Evolutionary conservation across 352 stramenopile genomes (phyloP), one percentile per base, ranked within the genome.

Genomic region (Phytopythium litorale): DNA sequence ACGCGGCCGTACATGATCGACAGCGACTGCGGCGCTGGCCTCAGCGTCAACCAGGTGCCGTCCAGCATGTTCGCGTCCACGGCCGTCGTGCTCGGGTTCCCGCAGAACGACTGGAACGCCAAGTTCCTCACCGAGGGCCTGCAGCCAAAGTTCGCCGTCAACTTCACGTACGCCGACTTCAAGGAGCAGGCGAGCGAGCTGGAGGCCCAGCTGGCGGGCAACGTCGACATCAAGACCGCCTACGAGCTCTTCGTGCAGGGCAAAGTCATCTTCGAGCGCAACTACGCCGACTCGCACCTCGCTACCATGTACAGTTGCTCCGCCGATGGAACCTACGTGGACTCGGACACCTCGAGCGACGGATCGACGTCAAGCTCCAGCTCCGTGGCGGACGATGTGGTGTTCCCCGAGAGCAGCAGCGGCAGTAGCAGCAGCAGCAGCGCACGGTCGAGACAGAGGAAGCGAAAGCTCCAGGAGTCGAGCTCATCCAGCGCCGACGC

Each of bases 221-320:
- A 42, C 28, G 12, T 56, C 3, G 50, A 56, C 32, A 30, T 56
- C 28, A 35, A 37, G 50, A 68, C 53, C 32, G 59, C 43, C 8
- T 83, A 76, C 58, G 74, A 83, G 19, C 64, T 80, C 49, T 66
- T 80, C 8, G 53, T 83, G 8, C 75, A 83, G 38, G 72, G 70
- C 45, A 77, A 78, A 43, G 51, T 69, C 18, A 55, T 80, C 13
- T 72, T 79, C 7, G 75, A 83, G 30, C 55, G 72, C 7, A 55
- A 46, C 0, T 21, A 68, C 21, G 53, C 48, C 12, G 67, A 71
- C 52, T 55, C 56, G 43, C 52, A 71, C 30, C 40, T 71, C 6
- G 33, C 21, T 23, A 13, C 11, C 2, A 28, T 18, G 2, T 70
- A 61, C n/a, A 13, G 33, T 6, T 72, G 65, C 56, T 37, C 42